Base-by-base conservation (phyloP, 352 stramenopile species). In the Peronospora tabacina region DNA sequence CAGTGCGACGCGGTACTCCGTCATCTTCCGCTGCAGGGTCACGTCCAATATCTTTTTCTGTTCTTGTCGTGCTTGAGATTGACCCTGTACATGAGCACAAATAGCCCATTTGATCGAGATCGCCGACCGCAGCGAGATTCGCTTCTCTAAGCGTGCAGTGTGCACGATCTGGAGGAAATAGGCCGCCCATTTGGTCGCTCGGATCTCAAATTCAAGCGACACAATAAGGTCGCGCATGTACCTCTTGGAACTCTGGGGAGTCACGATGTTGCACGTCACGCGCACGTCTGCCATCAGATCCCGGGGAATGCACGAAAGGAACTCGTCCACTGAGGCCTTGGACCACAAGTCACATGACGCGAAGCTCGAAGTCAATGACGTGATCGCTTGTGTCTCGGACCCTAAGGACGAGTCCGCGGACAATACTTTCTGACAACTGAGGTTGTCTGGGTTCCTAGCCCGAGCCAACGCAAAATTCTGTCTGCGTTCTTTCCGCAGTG, bases 1-100 rank as follows among this genome's bases (percentile, higher is more conserved):
- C 34, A 92, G 66, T 0, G 82, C 82, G 16, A 92, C 76, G 35
- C 77, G 76, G 53, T 89, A 92, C 49, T 89, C 78, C 1, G 78
- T 90, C 70, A 92, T 89, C 48, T 92, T 87, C 44, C 68, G 75
- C 20, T 77, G 67, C 55, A 92, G 65, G 22, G 68, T 52, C 61
- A 72, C 44, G 22, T 90, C 76, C 17, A 70, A 53, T 9, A 46
- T 37, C 44, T 76, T 65, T 38, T 85, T 68, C 42, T 73, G 59
- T 11, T 56, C 58, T 35, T 67, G 49, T n/a, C 74, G 66, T 7
- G 51, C 49, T 17, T 55, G 44, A n/a, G 77, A 59, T 36, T 86
- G 75, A 11, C 63, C 59, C 16, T 62, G 65, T 32, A 87, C 76
- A 34, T 68, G 58, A 16, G 75, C 76, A 44, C 72, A 82, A 44